A percentile compares a stretch with the other conserved stretches of the same genome.
Evolutionary conservation across 768 basidiomycete species (phyloP).

Genomic region (Mycena olivaceomarginata): DNA sequence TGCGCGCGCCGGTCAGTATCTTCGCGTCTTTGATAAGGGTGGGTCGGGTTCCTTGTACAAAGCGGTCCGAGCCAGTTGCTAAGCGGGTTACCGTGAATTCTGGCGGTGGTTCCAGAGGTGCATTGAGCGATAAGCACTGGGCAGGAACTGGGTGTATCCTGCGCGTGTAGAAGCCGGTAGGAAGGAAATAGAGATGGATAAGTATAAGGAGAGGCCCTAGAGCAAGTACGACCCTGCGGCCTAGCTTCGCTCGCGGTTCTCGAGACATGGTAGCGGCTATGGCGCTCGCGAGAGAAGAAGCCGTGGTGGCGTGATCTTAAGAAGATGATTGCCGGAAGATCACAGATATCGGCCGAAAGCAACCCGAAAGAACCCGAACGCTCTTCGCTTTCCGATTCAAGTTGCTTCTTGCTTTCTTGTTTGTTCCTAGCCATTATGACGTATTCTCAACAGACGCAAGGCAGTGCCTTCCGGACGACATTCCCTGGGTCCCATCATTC

Average conservation of each 20-base stretch:
- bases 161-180: background rate
- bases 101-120: slow-evolving; percentile 12
- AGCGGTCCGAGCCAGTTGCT: slow-evolving; percentile 69
- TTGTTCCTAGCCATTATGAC: no score
- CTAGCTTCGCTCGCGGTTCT: background rate
- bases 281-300: background rate
- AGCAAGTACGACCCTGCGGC: background rate
- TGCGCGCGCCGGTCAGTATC: slow-evolving; percentile 84
- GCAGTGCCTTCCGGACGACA: no score
- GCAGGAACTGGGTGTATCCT: slow-evolving; percentile 2
- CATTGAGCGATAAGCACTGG: slow-evolving; percentile 12
- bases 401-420: no score
- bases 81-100: slow-evolving; percentile 35
- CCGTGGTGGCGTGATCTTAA: background rate
- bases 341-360: background rate
- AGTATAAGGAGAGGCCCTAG: background rate
- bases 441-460: no score
- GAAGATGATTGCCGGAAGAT: background rate
- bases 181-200: background rate
- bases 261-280: background rate
- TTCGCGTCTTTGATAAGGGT: slow-evolving; percentile 79
- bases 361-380: no score
- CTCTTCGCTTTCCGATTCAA: no score
- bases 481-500: no score
- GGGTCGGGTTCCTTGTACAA: slow-evolving; percentile 69